Conservation (phyloP, 345 rosid genomes). For the Toxicodendron radicans region DNA sequence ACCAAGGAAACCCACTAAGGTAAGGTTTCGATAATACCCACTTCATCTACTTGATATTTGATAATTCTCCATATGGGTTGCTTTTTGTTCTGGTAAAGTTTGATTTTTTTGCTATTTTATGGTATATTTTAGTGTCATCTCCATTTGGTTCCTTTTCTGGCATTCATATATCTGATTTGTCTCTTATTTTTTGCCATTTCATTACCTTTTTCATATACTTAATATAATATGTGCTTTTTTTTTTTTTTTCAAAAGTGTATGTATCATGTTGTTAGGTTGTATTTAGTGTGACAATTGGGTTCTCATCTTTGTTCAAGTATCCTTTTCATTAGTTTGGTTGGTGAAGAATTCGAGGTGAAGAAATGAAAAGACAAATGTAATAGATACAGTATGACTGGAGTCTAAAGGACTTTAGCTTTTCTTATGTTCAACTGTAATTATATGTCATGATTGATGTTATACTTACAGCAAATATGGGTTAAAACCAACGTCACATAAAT, state of each 20-base stretch:
- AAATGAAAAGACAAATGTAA: conserved; percentile 4
- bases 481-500: not conserved
- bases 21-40: conserved; percentile 14
- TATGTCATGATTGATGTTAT: not conserved
- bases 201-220: not conserved
- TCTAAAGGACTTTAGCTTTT: not conserved
- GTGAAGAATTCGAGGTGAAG: not conserved
- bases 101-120: conserved; percentile 1
- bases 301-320: conserved; percentile 13
- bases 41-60: conserved; percentile 6
- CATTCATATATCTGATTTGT: not conserved
- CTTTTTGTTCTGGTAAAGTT: conserved; percentile 12
- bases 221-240: not conserved
- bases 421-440: not conserved
- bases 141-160: not conserved
- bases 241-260: not conserved
- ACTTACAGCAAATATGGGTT: not conserved
- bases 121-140: conserved; percentile 5
- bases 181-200: not conserved
- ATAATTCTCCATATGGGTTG: not conserved
- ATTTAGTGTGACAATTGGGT: conserved; percentile 2
- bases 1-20: conserved; percentile 90
- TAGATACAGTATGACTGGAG: not conserved
- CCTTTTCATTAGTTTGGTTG: not conserved
- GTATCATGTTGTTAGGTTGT: not conserved